These are phyloP conservation scores for Sarcodon sp. DNA, from an alignment of 768 basidiomycete species.

Conservation along the genomic window DNA sequence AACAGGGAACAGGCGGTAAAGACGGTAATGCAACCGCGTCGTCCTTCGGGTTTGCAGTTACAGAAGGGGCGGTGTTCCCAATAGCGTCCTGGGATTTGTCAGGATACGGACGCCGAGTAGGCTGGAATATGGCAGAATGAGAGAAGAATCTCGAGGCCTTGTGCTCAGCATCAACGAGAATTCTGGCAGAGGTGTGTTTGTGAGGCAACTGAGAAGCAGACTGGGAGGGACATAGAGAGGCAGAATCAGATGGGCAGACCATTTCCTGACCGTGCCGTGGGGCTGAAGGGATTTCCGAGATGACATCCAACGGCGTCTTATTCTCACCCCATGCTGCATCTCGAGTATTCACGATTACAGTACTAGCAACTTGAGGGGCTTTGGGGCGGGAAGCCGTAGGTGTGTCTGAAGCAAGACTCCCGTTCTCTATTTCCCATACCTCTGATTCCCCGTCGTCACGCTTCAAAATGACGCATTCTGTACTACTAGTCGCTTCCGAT, in stretches of 20 bases:
- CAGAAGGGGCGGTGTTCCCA: neutral
- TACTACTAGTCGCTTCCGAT: neutral
- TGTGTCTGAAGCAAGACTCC: constrained; percentile 7
- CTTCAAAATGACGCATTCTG: neutral
- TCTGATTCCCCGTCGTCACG: constrained; percentile 19
- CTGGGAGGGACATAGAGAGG: constrained; percentile 34
- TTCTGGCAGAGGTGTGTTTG: neutral
- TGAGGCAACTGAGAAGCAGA: constrained; percentile 36
- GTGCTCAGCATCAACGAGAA: neutral
- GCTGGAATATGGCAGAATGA: neutral
- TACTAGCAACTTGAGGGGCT: constrained; percentile 8
- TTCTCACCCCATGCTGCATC: constrained; percentile 13
- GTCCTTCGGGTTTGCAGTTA: too few species aligned
- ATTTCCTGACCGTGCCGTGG: neutral
- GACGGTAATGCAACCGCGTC: too few species aligned
- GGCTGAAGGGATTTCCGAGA: neutral
- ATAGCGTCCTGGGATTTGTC: neutral
- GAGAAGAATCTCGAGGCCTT: constrained; percentile 6
- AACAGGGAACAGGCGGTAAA: too few species aligned
- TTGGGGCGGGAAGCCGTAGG: constrained; percentile 1
- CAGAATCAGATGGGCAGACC: neutral
- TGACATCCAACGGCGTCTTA: neutral
- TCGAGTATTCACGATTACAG: constrained; percentile 25
- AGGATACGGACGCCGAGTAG: neutral
- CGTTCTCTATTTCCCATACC: constrained; percentile 43